phyloP scores from a whole-genome alignment of 129 eudicot genomes.

The Pittosporum tobira region DNA sequence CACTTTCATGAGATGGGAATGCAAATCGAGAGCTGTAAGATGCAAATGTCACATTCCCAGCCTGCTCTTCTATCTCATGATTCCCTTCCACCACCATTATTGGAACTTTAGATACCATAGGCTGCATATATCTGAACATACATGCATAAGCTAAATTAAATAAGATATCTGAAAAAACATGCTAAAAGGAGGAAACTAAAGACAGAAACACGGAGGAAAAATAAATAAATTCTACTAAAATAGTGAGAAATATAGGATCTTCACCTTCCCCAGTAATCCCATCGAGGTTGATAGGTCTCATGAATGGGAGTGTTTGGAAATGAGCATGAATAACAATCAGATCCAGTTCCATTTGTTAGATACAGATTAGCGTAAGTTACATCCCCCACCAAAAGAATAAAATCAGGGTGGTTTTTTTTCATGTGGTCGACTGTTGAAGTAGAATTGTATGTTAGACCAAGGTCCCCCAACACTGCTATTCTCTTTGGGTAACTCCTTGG shows the following conservation, averaged over 20 bases:
- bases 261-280: constrained; percentile 99
- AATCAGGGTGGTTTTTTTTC: constrained; percentile 64
- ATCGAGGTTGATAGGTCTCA: constrained; percentile 94
- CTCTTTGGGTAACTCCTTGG: constrained; percentile 50
- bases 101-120: constrained; percentile 69
- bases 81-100: constrained; percentile 92
- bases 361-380: constrained; percentile 82
- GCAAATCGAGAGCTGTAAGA: constrained; percentile 83
- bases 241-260: neutral
- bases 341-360: constrained; percentile 81
- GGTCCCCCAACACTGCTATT: constrained; percentile 76
- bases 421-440: constrained; percentile 73
- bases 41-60: constrained; percentile 43
- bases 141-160: neutral
- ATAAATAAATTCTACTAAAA: too few species aligned
- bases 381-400: constrained; percentile 81
- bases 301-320: constrained; percentile 82
- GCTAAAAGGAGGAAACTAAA: neutral
- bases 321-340: constrained; percentile 95
- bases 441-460: constrained; percentile 85
- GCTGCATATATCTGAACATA: constrained; percentile 68
- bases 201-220: too few species aligned
- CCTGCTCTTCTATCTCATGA: constrained; percentile 86
- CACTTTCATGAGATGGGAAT: constrained; percentile 78
- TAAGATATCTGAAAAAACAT: neutral